Evolutionary conservation across 345 rosid genomes (phyloP), one percentile per base, ranked within the genome.

Genomic region (Brassica napus): DNA sequence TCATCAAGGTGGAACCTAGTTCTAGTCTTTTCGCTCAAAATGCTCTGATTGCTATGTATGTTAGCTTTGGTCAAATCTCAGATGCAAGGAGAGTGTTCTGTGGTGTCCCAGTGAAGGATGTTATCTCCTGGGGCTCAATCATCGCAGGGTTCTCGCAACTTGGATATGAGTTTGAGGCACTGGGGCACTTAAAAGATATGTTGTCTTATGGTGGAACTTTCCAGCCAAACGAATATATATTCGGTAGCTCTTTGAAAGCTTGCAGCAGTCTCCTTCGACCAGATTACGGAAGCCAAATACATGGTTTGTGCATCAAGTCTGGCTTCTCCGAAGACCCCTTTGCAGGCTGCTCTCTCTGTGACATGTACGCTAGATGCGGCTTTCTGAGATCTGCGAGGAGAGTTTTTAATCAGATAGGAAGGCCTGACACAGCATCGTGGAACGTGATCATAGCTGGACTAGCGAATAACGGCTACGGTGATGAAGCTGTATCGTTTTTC

Each of bases 41-140:
- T 74, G 93, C 93, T 72, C 85, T 87, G 34, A 82, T 89, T 12
- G 65, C 91, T 61, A 89, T 87, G 88, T 89, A 89, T 85, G 83
- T 84, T 55, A 85, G 86, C 78, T 84, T 85, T 65, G 71, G 68
- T 82, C 79, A 63, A 37, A 82, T 89, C 11, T 69, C 59, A 62
- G 86, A 85, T 71, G 89, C 90, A 1, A 82, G 80, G 70, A 77
- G 67, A 82, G 86, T 89, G 66, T 90, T 87, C 75, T 77, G 47
- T 21, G 74, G 21, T 58, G 83, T 86, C 28, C 61, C 77, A 35
- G 69, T 30, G 52, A 89, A 85, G 85, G 95, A 90, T 85, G 59
- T 86, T 12, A 86, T 87, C 76, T 88, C 90, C 3, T 90, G 95
- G 91, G 80, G 88, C n/a, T 85, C 89, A 2, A 81, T 87, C 60